phyloP scores from a whole-genome alignment of 2,329 filamentous ascomycete species.

The Orbilia ellipsospora region DNA sequence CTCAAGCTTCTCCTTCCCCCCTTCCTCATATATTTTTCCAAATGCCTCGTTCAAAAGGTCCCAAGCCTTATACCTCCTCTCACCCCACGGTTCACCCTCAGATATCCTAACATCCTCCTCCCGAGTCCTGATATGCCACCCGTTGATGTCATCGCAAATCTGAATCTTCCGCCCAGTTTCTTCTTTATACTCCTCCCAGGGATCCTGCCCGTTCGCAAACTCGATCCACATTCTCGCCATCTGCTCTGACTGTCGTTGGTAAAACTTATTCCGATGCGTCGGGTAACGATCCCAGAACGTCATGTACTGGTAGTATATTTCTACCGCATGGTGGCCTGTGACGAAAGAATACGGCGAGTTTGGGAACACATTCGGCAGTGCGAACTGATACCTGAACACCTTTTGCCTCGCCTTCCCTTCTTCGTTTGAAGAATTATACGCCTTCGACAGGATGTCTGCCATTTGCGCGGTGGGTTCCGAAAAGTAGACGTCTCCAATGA shows the following conservation, averaged over 20 bases:
- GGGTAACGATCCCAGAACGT: conserved; percentile 57
- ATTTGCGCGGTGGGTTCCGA: conserved; percentile 51
- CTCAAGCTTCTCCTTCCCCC: conserved; percentile 35
- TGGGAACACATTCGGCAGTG: conserved; percentile 61
- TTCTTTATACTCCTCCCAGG: conserved; percentile 47
- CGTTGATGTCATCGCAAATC: conserved; percentile 47
- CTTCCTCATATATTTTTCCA: conserved; percentile 21
- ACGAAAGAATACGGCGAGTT: conserved; percentile 58
- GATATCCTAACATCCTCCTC: conserved; percentile 42
- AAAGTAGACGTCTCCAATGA: conserved; percentile 57
- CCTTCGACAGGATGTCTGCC: conserved; percentile 37
- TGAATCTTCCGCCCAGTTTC: conserved; percentile 37
- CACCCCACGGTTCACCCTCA: conserved; percentile 40
- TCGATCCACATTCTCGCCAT: conserved; percentile 57
- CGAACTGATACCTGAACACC: conserved; percentile 57
- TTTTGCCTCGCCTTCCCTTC: conserved; percentile 53
- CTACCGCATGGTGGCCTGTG: conserved; percentile 56
- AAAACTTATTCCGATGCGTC: conserved; percentile 55
- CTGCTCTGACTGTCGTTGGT: conserved; percentile 54
- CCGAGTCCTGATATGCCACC: conserved; percentile 38
- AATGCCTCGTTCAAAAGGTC: conserved; percentile 32
- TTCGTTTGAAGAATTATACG: conserved; percentile 7
- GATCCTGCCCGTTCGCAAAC: conserved; percentile 54
- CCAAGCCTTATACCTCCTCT: conserved; percentile 41
- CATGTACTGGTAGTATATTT: conserved; percentile 57